Evolutionary conservation across 2,329 filamentous ascomycete species (phyloP), one percentile per base, ranked within the genome.

Genomic region (Aspergillus novoparasiticus): DNA sequence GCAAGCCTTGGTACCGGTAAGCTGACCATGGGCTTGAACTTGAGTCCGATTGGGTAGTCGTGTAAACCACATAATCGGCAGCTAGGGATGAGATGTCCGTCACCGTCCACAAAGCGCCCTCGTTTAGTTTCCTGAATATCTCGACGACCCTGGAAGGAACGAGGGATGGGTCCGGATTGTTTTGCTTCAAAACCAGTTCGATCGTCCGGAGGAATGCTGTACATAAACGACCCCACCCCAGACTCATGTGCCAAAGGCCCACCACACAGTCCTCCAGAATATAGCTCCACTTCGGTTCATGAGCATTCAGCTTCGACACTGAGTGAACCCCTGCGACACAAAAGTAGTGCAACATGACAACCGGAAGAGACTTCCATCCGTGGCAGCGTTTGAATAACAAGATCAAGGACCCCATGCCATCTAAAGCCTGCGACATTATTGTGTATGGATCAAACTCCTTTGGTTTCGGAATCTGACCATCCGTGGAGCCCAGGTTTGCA

Each of bases 271-370:
- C 62, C 56, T 71, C 69, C 12, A 71, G 53, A 5, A 71, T 65
- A 8, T 67, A 58, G 32, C 58, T 62, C 70, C 70, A 70, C 57
- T 70, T 69, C 6, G 65, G 65, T 3, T 66, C 63, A 3, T 57
- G 28, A 4, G 58, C 36, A 14, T 59, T 34, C 3, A 71, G 41
- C 30, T 68, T 64, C 1, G 69, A 65, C 16, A 68, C 59, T 4
- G 68, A 59, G 45, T 70, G 66, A 6, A 72, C 63, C 4, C 70
- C 69, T 1, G 62, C 69, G 4, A 70, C 58, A 48, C 68, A 70
- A 45, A 70, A 69, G 54, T 71, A 71, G 53, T 72, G 70, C 19
- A 71, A 58, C 68, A 72, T 70, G 2, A 72, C 68, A 26, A 72
- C 65, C 3, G 70, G 69, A 9, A 70, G 59, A 1, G 70, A 71